These are phyloP conservation scores for Pseudopithomyces chartarum DNA, from an alignment of 2,329 filamentous ascomycete species.

Conservation along the genomic window DNA sequence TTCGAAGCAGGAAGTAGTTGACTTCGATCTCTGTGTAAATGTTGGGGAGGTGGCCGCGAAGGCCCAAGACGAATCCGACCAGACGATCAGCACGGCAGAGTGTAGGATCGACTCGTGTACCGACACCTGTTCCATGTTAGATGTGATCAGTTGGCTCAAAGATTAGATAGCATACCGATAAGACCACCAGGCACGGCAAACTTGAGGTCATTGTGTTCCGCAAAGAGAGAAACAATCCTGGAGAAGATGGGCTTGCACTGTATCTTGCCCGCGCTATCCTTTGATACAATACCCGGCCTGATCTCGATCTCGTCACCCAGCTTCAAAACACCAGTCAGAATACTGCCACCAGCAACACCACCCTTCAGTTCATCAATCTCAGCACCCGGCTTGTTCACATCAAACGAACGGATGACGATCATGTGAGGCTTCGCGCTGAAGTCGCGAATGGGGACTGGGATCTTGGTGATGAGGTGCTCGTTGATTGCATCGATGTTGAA, in stretches of 20 bases:
- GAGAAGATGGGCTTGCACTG: constrained; percentile 98
- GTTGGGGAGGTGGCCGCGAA: constrained; percentile 89
- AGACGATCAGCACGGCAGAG: constrained; percentile 98
- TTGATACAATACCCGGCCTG: constrained; percentile 95
- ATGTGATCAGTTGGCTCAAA: background rate
- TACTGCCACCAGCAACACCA: constrained; percentile 96
- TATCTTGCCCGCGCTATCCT: constrained; percentile 90
- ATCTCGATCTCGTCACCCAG: constrained; percentile 98
- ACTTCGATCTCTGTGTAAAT: constrained; percentile 98
- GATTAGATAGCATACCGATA: constrained; percentile 61
- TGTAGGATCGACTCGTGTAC: constrained; percentile 95
- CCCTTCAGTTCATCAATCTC: constrained; percentile 99
- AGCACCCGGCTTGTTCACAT: constrained; percentile 99
- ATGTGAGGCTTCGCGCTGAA: constrained; percentile 94
- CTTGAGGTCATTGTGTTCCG: constrained; percentile 97
- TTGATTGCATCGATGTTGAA: constrained; percentile 99
- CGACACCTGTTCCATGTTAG: constrained; percentile 67
- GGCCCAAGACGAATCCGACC: constrained; percentile 94
- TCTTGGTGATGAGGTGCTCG: constrained; percentile 93
- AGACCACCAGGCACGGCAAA: constrained; percentile 97
- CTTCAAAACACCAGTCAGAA: constrained; percentile 95
- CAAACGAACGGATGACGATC: constrained; percentile 99
- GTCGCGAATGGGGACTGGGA: constrained; percentile 88
- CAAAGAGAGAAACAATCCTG: constrained; percentile 91
- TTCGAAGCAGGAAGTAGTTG: constrained; percentile 97